Evolutionary conservation across 352 stramenopile species (phyloP).

Genomic region (Globisporangium canariense): DNA sequence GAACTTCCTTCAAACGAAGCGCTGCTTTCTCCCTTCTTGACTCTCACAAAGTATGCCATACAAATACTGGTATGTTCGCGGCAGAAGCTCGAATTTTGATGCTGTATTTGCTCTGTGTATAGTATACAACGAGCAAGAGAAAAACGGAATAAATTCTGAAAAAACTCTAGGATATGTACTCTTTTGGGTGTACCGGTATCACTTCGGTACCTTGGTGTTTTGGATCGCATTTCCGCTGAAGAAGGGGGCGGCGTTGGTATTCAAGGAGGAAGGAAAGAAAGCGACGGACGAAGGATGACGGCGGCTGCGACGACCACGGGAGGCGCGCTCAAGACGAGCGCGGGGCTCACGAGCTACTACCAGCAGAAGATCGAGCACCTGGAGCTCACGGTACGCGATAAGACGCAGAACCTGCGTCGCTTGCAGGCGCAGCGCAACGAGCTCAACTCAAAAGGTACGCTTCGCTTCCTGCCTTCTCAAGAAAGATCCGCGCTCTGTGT

Average conservation of each 20-base stretch:
- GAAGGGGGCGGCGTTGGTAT: background rate
- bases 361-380: conserved; percentile 95
- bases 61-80: too few species aligned
- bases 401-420: conserved; percentile 95
- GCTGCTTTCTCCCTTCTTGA: too few species aligned
- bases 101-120: too few species aligned
- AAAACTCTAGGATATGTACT: too few species aligned
- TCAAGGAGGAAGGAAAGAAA: conserved; percentile 8
- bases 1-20: too few species aligned
- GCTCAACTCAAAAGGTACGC: conserved; percentile 96
- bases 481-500: background rate
- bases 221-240: conserved; percentile 11
- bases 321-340: conserved; percentile 24
- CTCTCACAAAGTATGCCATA: too few species aligned
- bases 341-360: conserved; percentile 89
- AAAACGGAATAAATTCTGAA: background rate
- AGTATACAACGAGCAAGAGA: too few species aligned
- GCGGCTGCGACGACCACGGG: conserved; percentile 41
- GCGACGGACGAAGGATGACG: conserved; percentile 33
- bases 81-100: too few species aligned
- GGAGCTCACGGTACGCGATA: conserved; percentile 92
- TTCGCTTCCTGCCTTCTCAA: background rate
- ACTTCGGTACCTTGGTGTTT: background rate
- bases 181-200: background rate
- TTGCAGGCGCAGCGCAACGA: conserved; percentile 99